Percentiles rank a stretch among this genome's conserved stretches.
phyloP scores from a whole-genome alignment of 371 early-diverging fungal species.

The Vavraia culicis region DNA sequence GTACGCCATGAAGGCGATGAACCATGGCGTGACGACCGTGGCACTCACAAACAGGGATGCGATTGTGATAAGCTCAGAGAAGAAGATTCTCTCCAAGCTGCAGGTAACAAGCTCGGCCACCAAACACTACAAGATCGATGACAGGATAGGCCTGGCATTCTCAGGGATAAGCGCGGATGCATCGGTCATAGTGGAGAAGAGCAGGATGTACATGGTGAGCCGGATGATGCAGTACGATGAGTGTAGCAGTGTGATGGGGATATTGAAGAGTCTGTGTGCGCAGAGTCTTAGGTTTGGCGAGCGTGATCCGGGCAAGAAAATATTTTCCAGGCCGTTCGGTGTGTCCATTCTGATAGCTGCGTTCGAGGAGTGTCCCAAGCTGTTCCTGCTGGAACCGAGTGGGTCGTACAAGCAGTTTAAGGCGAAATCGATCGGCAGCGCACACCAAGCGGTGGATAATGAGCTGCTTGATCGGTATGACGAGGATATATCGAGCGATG shows the following conservation, averaged over 20 bases:
- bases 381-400: slow-evolving; percentile 84
- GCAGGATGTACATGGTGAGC: slow-evolving; percentile 27
- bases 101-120: slow-evolving; percentile 36
- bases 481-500: slow-evolving; percentile 56
- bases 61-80: slow-evolving; percentile 41
- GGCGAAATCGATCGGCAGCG: slow-evolving; percentile 87
- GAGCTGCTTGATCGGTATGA: slow-evolving; percentile 65
- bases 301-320: slow-evolving; percentile 35
- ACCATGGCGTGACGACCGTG: slow-evolving; percentile 42
- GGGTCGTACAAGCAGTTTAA: slow-evolving; percentile 71
- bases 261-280: slow-evolving; percentile 33
- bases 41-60: slow-evolving; percentile 32
- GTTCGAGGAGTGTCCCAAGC: slow-evolving; percentile 77
- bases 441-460: slow-evolving; percentile 86
- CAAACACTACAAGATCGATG: slow-evolving; percentile 42
- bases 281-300: slow-evolving; percentile 41
- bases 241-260: slow-evolving; percentile 28
- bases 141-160: slow-evolving; percentile 34
- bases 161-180: slow-evolving; percentile 43
- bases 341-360: slow-evolving; percentile 88
- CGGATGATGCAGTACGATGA: slow-evolving; percentile 37
- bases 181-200: slow-evolving; percentile 34
- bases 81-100: slow-evolving; percentile 38
- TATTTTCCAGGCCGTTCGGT: slow-evolving; percentile 68
- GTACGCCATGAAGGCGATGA: slow-evolving; percentile 45